These are phyloP conservation scores for Hyaloscypha hepaticicola DNA, from an alignment of 495 filamentous ascomycete genomes.

Conservation along the genomic window DNA sequence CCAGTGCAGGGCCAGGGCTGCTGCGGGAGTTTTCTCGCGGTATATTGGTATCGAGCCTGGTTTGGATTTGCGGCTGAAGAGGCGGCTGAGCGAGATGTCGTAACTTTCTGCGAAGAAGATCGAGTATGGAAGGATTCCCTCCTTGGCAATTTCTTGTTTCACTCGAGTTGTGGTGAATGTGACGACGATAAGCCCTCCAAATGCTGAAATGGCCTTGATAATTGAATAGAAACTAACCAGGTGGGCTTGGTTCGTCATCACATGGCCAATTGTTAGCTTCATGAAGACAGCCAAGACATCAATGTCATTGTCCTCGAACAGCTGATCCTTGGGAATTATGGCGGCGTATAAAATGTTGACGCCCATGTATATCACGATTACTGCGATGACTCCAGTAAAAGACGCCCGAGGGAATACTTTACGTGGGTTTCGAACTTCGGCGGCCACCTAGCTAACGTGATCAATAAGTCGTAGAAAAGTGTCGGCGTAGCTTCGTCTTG, in stretches of 20 bases:
- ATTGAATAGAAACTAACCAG: not conserved
- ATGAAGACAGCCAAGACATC: slow-evolving; percentile 12
- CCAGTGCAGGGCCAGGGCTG: slow-evolving; percentile 39
- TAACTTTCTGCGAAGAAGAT: slow-evolving; percentile 42
- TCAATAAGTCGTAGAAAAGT: not conserved
- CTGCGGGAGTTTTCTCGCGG: slow-evolving; percentile 35
- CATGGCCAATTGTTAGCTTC: slow-evolving; percentile 2
- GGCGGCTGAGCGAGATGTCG: not conserved
- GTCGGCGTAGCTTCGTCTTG: no score
- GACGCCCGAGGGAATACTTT: slow-evolving; percentile 7
- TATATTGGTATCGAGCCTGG: not conserved
- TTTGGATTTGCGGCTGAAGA: not conserved
- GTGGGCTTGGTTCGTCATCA: not conserved
- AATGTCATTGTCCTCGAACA: not conserved
- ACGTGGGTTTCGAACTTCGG: slow-evolving; percentile 11
- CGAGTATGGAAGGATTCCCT: slow-evolving; percentile 37
- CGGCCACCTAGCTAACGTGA: slow-evolving; percentile 12
- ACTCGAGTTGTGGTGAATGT: slow-evolving; percentile 31
- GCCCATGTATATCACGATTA: slow-evolving; percentile 7
- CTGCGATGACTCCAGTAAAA: slow-evolving; percentile 8
- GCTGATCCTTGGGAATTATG: slow-evolving; percentile 12
- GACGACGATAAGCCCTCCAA: slow-evolving; percentile 22
- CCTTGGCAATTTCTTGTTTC: slow-evolving; percentile 40
- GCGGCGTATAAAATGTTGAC: slow-evolving; percentile 8
- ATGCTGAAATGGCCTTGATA: slow-evolving; percentile 13